These are phyloP conservation scores for Talaromyces pinophilus DNA, from an alignment of 2,329 filamentous ascomycete genomes.

Conservation along the genomic window DNA sequence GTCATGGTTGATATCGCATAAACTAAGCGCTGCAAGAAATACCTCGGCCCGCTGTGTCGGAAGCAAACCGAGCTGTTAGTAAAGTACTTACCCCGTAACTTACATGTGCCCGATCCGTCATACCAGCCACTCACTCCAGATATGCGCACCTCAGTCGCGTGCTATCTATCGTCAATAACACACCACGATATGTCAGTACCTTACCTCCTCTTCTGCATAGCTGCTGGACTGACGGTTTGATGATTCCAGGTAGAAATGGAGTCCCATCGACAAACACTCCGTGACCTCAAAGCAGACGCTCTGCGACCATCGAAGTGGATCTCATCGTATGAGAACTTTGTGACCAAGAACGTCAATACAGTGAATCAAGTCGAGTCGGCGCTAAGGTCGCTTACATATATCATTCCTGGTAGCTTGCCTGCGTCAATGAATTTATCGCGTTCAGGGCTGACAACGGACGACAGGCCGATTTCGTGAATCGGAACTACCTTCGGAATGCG, in stretches of 20 bases:
- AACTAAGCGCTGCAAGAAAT: not conserved
- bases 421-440: too few relatives aligned
- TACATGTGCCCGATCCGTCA: slow-evolving; percentile 13
- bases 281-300: slow-evolving; percentile 33
- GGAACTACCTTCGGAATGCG: slow-evolving; percentile 89
- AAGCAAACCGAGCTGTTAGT: not conserved
- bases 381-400: slow-evolving; percentile 88
- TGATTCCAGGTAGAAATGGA: slow-evolving; percentile 32
- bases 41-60: slow-evolving; percentile 17
- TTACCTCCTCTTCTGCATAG: too few relatives aligned
- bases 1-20: not conserved
- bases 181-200: not conserved
- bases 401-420: slow-evolving; percentile 69
- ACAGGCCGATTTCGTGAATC: slow-evolving; percentile 64
- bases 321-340: slow-evolving; percentile 65
- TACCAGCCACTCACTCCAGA: slow-evolving; percentile 8
- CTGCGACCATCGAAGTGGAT: slow-evolving; percentile 44
- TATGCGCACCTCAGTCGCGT: slow-evolving; percentile 7
- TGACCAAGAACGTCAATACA: slow-evolving; percentile 89
- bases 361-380: slow-evolving; percentile 95
- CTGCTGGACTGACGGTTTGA: not conserved
- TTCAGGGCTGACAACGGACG: not conserved
- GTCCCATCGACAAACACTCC: slow-evolving; percentile 32
- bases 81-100: not conserved
- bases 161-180: not conserved